These are phyloP conservation scores for Neurospora hispaniola DNA, from an alignment of 495 filamentous ascomycete species.

Conservation along the genomic window DNA sequence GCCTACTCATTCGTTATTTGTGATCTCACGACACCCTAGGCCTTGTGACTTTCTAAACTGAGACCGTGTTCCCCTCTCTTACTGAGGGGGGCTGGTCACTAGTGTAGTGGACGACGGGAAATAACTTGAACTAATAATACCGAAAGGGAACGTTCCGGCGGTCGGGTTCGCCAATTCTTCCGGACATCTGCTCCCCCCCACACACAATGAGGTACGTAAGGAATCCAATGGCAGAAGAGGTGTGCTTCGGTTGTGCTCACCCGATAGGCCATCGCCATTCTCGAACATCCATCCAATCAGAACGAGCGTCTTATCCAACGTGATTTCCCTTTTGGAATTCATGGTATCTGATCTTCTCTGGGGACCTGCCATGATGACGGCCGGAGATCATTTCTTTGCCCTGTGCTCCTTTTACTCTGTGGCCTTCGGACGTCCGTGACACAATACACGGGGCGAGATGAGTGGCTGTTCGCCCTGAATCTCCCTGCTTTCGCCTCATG, in stretches of 20 bases:
- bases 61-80: not conserved
- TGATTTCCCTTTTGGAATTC: not conserved
- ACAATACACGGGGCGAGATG: not conserved
- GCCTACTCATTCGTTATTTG: not conserved
- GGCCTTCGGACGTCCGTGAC: not conserved
- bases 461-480: not conserved
- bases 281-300: not conserved
- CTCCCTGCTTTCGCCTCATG: not conserved
- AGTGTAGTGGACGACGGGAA: not conserved
- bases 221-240: not conserved
- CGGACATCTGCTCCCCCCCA: not conserved
- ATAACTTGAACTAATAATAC: not conserved
- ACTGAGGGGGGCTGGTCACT: not conserved
- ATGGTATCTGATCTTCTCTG: not conserved
- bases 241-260: not conserved
- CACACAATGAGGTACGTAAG: not conserved
- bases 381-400: not conserved
- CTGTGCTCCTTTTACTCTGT: not conserved
- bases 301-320: not conserved
- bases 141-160: not conserved
- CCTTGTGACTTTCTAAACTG: not conserved
- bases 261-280: not conserved
- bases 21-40: not conserved
- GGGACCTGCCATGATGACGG: not conserved
- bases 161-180: not conserved